Base-by-base conservation (phyloP, 306 rosid genomes). In the Mimosa pudica region DNA sequence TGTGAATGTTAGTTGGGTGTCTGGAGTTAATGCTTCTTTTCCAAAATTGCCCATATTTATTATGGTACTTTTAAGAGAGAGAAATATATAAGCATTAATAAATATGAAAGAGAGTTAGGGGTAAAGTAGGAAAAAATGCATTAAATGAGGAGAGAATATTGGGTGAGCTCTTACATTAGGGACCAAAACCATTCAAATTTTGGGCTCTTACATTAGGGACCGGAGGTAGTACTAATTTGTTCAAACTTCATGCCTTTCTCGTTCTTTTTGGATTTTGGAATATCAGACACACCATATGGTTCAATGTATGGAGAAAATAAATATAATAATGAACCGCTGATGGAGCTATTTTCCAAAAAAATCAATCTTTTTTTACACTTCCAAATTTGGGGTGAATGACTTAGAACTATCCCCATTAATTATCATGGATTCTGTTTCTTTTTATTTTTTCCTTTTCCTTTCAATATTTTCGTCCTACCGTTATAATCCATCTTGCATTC, bases 171-270 rank as follows among this genome's bases (percentile, higher is more conserved):
- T n/a, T n/a, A n/a, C n/a, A n/a, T n/a, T n/a, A n/a, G n/a, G n/a
- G n/a, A n/a, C n/a, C n/a, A n/a, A n/a, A n/a, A n/a, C n/a, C n/a
- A n/a, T n/a, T n/a, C n/a, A n/a, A n/a, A n/a, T n/a, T n/a, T n/a
- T n/a, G n/a, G n/a, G n/a, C n/a, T n/a, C n/a, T n/a, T n/a, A n/a
- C n/a, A n/a, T n/a, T n/a, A n/a, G n/a, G n/a, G n/a, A n/a, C n/a
- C n/a, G n/a, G n/a, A n/a, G n/a, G n/a, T n/a, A n/a, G n/a, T n/a
- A n/a, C 30, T 24, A 24, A 24, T 24, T 24, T 1, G 79, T 75
- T 81, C 74, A 73, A 80, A 80, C 16, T 30, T 2, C 60, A 73
- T 73, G 5, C n/a, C 79, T 51, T 49, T 70, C 79, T 36, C 66
- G 16, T 73, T n/a, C 45, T 70, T 51, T 8, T 35, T 58, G 38